Evolutionary conservation across 1,284 basidiomycete species (phyloP).

Genomic region (Leccinum pseudoinsigne): DNA sequence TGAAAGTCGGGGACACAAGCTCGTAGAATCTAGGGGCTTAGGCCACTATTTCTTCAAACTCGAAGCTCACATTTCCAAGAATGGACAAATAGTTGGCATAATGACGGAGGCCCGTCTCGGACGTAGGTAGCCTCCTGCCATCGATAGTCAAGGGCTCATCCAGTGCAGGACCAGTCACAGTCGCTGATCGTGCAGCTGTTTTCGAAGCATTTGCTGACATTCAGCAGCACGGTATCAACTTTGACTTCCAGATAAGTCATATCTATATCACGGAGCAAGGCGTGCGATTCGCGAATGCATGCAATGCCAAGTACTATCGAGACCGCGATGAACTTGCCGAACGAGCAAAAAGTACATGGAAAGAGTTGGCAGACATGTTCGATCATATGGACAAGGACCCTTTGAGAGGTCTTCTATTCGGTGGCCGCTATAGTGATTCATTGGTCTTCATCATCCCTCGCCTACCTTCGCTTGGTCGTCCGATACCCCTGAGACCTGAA

Average conservation of each 20-base stretch:
- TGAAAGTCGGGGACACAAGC: constrained; percentile 37
- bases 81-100: constrained; percentile 43
- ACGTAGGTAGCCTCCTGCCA: constrained; percentile 27
- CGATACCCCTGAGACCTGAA: constrained; percentile 22
- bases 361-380: constrained; percentile 23
- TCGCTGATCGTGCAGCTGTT: constrained; percentile 41
- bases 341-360: constrained; percentile 23
- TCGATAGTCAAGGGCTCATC: constrained; percentile 14
- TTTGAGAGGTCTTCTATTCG: not conserved
- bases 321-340: constrained; percentile 29
- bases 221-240: constrained; percentile 36
- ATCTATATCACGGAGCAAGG: constrained; percentile 35
- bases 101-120: constrained; percentile 45
- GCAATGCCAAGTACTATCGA: constrained; percentile 15
- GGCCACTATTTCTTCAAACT: constrained; percentile 42
- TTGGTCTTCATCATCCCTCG: constrained; percentile 28
- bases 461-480: constrained; percentile 26
- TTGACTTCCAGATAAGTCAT: constrained; percentile 24
- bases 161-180: constrained; percentile 26
- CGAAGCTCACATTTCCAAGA: constrained; percentile 45
- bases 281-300: constrained; percentile 31
- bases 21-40: constrained; percentile 36
- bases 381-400: constrained; percentile 8
- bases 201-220: constrained; percentile 43
- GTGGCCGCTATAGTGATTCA: constrained; percentile 18